Evolutionary conservation across 768 basidiomycete species (phyloP).

Genomic region (Boletus reticuloceps): DNA sequence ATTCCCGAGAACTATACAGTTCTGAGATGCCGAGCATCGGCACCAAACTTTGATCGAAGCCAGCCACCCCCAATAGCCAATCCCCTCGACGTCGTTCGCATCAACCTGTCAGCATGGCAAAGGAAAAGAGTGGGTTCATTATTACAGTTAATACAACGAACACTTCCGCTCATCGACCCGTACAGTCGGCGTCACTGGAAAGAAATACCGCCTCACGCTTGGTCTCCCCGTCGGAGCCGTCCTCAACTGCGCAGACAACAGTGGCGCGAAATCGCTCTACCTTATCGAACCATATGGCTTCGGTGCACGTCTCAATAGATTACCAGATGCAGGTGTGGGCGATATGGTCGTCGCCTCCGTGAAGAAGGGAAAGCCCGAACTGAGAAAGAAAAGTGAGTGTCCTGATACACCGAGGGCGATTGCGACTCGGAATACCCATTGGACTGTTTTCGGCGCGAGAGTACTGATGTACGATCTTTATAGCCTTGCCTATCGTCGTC

Average conservation of each 20-base stretch:
- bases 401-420: not conserved
- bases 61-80: too few species aligned
- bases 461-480: constrained; percentile 7
- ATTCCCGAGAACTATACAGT: constrained; percentile 16
- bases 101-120: constrained; percentile 21
- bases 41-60: constrained; percentile 25
- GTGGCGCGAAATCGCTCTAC: constrained; percentile 94
- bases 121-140: constrained; percentile 18
- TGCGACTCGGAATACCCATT: not conserved
- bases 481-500: constrained; percentile 96
- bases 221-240: constrained; percentile 95
- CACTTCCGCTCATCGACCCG: not conserved
- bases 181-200: constrained; percentile 70
- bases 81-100: constrained; percentile 1
- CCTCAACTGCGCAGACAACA: constrained; percentile 98
- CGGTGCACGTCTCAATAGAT: constrained; percentile 94
- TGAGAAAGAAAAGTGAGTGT: constrained; percentile 96
- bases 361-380: constrained; percentile 99
- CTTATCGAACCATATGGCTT: constrained; percentile 95
- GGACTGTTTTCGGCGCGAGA: not conserved
- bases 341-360: constrained; percentile 97
- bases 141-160: not conserved
- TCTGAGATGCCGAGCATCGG: constrained; percentile 18
- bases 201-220: constrained; percentile 94
- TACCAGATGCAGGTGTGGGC: constrained; percentile 93